A percentile compares a stretch with the other conserved stretches of the same genome.
Conservation (phyloP, 1,284 basidiomycete genomes). For the Lentinula novae-zelandiae region DNA sequence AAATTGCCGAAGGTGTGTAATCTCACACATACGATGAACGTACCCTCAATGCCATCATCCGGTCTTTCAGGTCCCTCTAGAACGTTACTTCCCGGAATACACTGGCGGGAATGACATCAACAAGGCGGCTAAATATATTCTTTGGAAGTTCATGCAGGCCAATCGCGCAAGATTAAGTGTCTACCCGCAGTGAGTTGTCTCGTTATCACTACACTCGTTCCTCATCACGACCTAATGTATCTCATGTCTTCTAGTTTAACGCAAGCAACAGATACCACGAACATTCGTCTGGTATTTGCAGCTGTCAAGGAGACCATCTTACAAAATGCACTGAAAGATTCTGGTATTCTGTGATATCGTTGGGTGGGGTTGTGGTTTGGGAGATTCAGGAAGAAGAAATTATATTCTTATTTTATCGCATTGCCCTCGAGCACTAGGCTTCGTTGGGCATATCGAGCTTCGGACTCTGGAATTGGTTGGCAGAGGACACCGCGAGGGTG, state of each 20-base stretch:
- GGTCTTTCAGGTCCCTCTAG: conserved; percentile 63
- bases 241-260: conserved; percentile 50
- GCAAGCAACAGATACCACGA: conserved; percentile 77
- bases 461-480: not conserved
- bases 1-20: conserved; percentile 77
- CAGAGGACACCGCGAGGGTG: conserved; percentile 1
- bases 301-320: conserved; percentile 98
- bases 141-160: conserved; percentile 96
- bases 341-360: conserved; percentile 58
- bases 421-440: conserved; percentile 1
- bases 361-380: not conserved
- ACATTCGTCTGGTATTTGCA: conserved; percentile 90
- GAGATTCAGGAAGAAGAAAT: conserved; percentile 2
- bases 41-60: not conserved
- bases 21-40: not conserved
- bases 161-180: conserved; percentile 87
- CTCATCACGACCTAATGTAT: conserved; percentile 7
- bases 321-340: conserved; percentile 84
- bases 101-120: conserved; percentile 92
- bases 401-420: not conserved
- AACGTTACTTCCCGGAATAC: conserved; percentile 93
- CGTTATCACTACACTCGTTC: not conserved
- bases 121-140: conserved; percentile 96
- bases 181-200: conserved; percentile 80
- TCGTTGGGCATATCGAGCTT: conserved; percentile 1